Base-by-base conservation (phyloP, 805 yeast species). In the Pichia occidentalis region DNA sequence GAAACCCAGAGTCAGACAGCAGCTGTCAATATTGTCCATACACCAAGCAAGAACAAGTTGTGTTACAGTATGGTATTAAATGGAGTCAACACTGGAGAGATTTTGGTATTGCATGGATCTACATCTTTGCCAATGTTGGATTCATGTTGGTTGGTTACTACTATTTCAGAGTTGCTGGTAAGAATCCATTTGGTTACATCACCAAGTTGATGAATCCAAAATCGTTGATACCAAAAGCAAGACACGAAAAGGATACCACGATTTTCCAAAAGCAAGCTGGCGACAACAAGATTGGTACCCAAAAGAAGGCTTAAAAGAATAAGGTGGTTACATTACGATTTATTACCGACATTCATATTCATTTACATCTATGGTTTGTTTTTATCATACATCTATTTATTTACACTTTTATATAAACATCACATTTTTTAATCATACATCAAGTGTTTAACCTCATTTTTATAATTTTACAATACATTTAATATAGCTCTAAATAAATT, bases 61-160 rank as follows among this genome's bases (percentile, higher is more conserved):
- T 81, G 51, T 40, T 43, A 0, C 54, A 64, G 11, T 58, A 73
- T 30, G 65, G 67, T 37, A 63, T 73, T 42, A 51, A 57, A 10
- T 76, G 61, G 53, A 38, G 54, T 27, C 60, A 73, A 40, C 59
- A 78, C 36, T 80, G 86, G 85, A 72, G 86, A 61, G 76, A 80
- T 47, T 57, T 80, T 43, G 87, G 87, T 4, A 62, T 80, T 42
- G 65, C 68, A 57, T 71, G 74, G 63, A 79, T 64, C 29, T 80
- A 70, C 58, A 67, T 75, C 40, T 46, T 58, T 16, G 73, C 77
- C 65, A 78, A 80, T 43, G 26, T 47, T 13, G 32, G 42, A 19
- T 29, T 37, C 4, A 50, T 50, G 53, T 32, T 49, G 14, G 23
- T 16, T 19, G 24, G 40, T 14, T 50, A 48, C 36, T 50, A 37